These are phyloP conservation scores for Penicillium fimorum DNA, from an alignment of 495 filamentous ascomycete genomes.

Conservation along the genomic window DNA sequence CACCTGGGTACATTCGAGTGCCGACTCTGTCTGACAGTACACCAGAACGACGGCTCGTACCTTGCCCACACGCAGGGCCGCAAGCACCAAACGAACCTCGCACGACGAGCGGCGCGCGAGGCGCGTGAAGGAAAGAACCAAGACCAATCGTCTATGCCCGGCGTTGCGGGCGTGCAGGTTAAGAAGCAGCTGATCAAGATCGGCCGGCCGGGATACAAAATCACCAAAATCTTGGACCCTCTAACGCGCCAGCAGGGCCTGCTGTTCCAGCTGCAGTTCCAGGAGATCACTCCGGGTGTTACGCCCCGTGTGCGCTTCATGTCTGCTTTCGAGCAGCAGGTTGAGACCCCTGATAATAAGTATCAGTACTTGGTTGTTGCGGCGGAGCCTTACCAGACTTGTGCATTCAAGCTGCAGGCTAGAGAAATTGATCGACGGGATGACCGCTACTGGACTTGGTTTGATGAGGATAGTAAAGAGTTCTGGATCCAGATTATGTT, in stretches of 20 bases:
- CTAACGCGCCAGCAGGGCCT: slow-evolving; percentile 86
- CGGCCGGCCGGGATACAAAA: slow-evolving; percentile 94
- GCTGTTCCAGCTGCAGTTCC: slow-evolving; percentile 93
- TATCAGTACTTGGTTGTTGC: slow-evolving; percentile 95
- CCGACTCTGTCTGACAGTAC: slow-evolving; percentile 95
- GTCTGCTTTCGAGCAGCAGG: slow-evolving; percentile 94
- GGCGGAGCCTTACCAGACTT: slow-evolving; percentile 97
- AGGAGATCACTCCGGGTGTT: slow-evolving; percentile 77
- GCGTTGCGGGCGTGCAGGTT: slow-evolving; percentile 78
- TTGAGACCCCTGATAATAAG: slow-evolving; percentile 89
- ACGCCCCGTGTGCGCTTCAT: slow-evolving; percentile 89
- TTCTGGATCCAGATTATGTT: slow-evolving; percentile 99
- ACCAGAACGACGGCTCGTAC: slow-evolving; percentile 99
- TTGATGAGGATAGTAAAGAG: slow-evolving; percentile 94
- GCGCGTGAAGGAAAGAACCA: slow-evolving; percentile 80
- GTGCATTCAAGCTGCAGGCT: slow-evolving; percentile 93
- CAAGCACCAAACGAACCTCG: slow-evolving; percentile 99
- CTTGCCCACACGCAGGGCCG: slow-evolving; percentile 98
- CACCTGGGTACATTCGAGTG: slow-evolving; percentile 98
- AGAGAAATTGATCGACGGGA: slow-evolving; percentile 88
- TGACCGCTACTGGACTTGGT: slow-evolving; percentile 88
- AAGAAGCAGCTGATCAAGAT: slow-evolving; percentile 95
- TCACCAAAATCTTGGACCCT: slow-evolving; percentile 91
- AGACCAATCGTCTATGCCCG: slow-evolving; percentile 64
- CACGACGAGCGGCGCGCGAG: slow-evolving; percentile 88